These are phyloP conservation scores for Sutorius australiensis DNA, from an alignment of 768 basidiomycete species.

Conservation along the genomic window DNA sequence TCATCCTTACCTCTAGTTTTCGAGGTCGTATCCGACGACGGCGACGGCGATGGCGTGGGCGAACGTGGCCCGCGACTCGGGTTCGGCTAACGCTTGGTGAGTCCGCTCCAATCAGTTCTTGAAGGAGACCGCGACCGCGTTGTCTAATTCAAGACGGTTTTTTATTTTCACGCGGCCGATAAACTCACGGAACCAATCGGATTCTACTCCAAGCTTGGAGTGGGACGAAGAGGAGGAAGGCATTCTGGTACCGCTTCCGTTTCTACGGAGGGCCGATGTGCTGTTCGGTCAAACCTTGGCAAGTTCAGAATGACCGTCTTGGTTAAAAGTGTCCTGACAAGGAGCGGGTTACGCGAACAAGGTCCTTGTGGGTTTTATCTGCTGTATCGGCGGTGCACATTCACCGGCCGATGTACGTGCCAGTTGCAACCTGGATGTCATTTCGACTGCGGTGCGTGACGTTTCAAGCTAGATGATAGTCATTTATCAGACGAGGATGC, in stretches of 20 bases:
- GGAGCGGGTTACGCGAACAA: background rate
- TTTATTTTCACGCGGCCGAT: slow-evolving; percentile 7
- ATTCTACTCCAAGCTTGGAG: too few relatives aligned
- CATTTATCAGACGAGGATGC: background rate
- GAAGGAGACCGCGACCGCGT: background rate
- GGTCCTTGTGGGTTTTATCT: background rate
- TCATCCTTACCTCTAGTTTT: too few relatives aligned
- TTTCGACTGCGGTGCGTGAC: background rate
- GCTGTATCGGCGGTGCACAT: background rate
- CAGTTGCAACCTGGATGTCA: background rate
- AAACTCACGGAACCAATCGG: background rate
- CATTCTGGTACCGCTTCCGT: background rate
- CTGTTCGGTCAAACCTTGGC: background rate
- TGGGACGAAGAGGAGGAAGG: too few relatives aligned
- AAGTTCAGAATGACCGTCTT: too few relatives aligned
- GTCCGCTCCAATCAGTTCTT: background rate
- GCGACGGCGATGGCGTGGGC: too few relatives aligned
- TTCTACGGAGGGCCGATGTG: background rate
- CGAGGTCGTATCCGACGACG: too few relatives aligned
- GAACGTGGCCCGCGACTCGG: too few relatives aligned
- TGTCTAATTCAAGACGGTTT: slow-evolving; percentile 4
- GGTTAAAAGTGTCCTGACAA: background rate
- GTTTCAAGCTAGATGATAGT: background rate
- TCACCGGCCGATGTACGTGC: background rate
- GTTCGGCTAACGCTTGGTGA: too few relatives aligned